These are phyloP conservation scores for Hyphopichia pseudoburtonii DNA, from an alignment of 1,139 yeast species.

Conservation along the genomic window DNA sequence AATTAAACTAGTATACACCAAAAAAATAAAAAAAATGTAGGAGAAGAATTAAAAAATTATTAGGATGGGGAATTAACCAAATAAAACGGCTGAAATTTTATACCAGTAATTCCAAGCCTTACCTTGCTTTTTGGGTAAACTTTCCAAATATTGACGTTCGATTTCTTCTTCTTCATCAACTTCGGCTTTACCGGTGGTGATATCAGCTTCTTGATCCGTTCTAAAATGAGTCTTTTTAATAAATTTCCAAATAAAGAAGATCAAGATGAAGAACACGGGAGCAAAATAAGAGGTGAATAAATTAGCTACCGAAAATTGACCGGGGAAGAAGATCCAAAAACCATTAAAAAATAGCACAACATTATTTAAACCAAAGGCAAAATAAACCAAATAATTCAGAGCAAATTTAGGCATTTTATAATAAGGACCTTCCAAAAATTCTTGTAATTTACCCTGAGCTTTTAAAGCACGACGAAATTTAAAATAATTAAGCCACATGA, in stretches of 20 bases:
- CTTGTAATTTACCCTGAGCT: slow-evolving; percentile 30
- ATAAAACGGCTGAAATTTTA: slow-evolving; percentile 16
- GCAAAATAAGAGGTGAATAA: slow-evolving; percentile 43
- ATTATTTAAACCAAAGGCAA: slow-evolving; percentile 25
- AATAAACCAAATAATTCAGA: slow-evolving; percentile 34
- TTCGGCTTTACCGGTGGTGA: slow-evolving; percentile 34
- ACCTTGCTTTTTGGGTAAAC: slow-evolving; percentile 19
- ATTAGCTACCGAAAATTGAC: slow-evolving; percentile 33
- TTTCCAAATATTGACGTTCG: slow-evolving; percentile 19
- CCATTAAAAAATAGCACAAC: slow-evolving; percentile 38
- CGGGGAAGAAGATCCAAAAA: slow-evolving; percentile 44
- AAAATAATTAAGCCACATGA: slow-evolving; percentile 49
- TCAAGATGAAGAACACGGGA: slow-evolving; percentile 28
- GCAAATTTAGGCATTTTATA: slow-evolving; percentile 28
- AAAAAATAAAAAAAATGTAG: too few relatives aligned
- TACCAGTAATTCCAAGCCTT: slow-evolving; percentile 17
- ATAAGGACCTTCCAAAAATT: slow-evolving; percentile 21
- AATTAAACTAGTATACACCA: too few relatives aligned
- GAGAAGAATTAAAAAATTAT: not conserved
- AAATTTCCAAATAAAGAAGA: slow-evolving; percentile 36
- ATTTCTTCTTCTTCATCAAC: slow-evolving; percentile 36
- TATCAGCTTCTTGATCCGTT: slow-evolving; percentile 33
- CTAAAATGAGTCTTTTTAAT: slow-evolving; percentile 33
- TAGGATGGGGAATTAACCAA: slow-evolving; percentile 11
- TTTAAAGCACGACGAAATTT: slow-evolving; percentile 33